These are phyloP conservation scores for Ascochyta pisi DNA, from an alignment of 2,329 filamentous ascomycete species.

Conservation along the genomic window DNA sequence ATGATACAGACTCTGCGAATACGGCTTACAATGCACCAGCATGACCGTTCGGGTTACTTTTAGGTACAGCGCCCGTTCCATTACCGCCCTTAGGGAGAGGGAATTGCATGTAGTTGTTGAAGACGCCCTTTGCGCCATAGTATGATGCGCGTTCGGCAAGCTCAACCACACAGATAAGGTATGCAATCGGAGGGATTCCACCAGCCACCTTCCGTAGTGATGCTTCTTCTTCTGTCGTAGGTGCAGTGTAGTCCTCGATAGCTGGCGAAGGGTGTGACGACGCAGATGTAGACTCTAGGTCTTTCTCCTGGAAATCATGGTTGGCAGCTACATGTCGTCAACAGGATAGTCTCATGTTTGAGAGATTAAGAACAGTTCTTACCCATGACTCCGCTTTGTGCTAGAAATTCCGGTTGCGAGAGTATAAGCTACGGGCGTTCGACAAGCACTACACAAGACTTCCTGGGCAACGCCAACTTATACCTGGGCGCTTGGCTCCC, in stretches of 20 bases:
- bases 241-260: conserved; percentile 23
- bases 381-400: conserved; percentile 4
- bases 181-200: conserved; percentile 60
- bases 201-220: conserved; percentile 60
- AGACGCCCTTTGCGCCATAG: conserved; percentile 63
- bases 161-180: conserved; percentile 65
- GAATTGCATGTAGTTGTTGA: conserved; percentile 69
- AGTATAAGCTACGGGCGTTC: not conserved
- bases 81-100: conserved; percentile 58
- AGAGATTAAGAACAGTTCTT: not conserved
- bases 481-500: conserved; percentile 6
- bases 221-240: conserved; percentile 56
- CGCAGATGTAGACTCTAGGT: conserved; percentile 8
- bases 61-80: conserved; percentile 43
- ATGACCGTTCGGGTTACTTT: conserved; percentile 39
- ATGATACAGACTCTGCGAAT: no score
- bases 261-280: conserved; percentile 7
- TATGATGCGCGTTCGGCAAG: conserved; percentile 68
- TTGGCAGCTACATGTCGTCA: not conserved
- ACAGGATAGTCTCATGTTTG: not conserved
- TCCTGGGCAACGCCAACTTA: conserved; percentile 11
- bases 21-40: conserved; percentile 60
- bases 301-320: not conserved
- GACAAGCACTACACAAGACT: conserved; percentile 17
- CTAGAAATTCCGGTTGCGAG: not conserved